Conservation (phyloP, 2,329 filamentous ascomycete genomes). For the Clonostachys byssicola region DNA sequence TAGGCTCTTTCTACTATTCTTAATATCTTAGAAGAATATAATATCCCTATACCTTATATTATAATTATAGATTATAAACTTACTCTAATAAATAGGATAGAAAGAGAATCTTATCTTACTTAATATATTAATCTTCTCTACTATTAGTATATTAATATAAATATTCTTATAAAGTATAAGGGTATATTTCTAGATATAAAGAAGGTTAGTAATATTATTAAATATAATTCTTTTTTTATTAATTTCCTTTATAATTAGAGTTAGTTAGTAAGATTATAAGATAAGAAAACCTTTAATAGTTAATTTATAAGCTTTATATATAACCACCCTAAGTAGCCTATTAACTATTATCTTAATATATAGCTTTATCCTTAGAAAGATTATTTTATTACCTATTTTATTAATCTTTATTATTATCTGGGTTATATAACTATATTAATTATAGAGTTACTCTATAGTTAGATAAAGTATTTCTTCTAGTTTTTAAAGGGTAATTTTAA, state of each 20-base stretch:
- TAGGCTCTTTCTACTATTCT: not conserved
- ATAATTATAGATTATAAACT: not conserved
- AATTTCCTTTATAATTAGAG: too few species aligned
- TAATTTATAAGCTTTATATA: not conserved
- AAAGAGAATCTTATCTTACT: not conserved
- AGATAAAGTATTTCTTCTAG: not conserved
- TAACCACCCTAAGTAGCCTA: not conserved
- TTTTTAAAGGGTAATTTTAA: not conserved
- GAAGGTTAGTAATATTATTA: too few species aligned
- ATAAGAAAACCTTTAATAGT: not conserved
- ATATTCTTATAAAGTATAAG: not conserved
- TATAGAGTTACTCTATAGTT: not conserved
- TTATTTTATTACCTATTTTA: not conserved
- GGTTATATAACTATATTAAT: not conserved
- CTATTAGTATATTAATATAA: not conserved
- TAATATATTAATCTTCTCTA: not conserved
- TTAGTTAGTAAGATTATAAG: not conserved
- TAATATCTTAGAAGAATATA: not conserved
- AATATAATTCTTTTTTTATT: too few species aligned
- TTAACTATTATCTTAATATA: not conserved
- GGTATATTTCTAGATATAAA: too few species aligned
- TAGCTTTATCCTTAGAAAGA: not conserved
- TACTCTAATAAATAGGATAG: not conserved
- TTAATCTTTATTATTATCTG: not conserved
- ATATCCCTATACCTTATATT: not conserved